Base-by-base conservation (phyloP, 2,329 filamentous ascomycete species). In the Cadophora malorum region DNA sequence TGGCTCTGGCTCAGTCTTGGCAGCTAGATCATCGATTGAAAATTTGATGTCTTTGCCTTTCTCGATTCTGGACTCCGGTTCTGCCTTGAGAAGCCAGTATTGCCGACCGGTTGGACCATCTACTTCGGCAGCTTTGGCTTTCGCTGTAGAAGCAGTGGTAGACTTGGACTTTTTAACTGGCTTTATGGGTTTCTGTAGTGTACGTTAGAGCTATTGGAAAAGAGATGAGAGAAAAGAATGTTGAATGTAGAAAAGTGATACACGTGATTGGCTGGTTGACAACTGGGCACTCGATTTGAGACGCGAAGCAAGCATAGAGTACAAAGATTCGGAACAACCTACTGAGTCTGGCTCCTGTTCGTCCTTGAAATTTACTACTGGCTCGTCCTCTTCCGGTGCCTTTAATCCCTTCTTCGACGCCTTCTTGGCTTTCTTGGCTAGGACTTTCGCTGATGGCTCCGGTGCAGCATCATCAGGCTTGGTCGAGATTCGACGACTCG, bases 41-140 rank as follows among this genome's bases (percentile, higher is more conserved):
- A 98, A 99, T 73, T 89, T 91, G 56, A 97, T 93, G 77, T 98
- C 94, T 62, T 92, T 83, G 0, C 94, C 95, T 65, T 94, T 95
- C 78, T 97, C 93, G 19, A 94, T 81, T 6, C 96, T 90, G 4
- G 93, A 88, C 74, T 97, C 92, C 0, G 96, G 95, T 80, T 99
- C 92, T 0, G 92, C 92, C 81, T 95, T 96, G 85, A 96, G 86
- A 38, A 96, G 85, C 91, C 92, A 94, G 79, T 91, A 94, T 79
- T 83, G 83, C 56, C 77, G 79, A 21, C 73, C 76, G 23, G 67
- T 38, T 33, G 71, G 21, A 35, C 49, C 16, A 28, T 23, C 59
- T 38, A 65, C 59, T 47, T 65, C 47, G 9, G 50, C 21, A 14
- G 68, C 4, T 33, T 14, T 35, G 21, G 59, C 7, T 61, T 64